phyloP scores from a whole-genome alignment of 768 basidiomycete species.

The Mycena kentingensis region DNA sequence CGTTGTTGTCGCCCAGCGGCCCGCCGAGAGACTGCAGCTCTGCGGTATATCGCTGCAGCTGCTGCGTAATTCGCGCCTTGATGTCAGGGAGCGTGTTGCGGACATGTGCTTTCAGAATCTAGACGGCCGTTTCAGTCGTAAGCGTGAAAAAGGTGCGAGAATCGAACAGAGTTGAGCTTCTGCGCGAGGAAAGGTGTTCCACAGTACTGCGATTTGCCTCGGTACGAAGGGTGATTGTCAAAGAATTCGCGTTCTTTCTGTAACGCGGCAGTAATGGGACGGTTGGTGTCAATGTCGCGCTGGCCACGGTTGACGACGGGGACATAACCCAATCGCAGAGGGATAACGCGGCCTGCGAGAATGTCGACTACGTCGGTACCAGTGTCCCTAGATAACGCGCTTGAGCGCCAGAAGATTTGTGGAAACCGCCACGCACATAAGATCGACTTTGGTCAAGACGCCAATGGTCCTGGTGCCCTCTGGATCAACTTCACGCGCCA shows the following conservation, averaged over 20 bases:
- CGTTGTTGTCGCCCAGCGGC: constrained; percentile 82
- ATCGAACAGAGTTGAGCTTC: constrained; percentile 86
- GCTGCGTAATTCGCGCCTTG: constrained; percentile 91
- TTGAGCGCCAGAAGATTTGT: neutral
- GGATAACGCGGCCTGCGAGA: constrained; percentile 94
- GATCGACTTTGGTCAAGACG: constrained; percentile 96
- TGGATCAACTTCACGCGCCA: constrained; percentile 96
- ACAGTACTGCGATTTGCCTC: constrained; percentile 92
- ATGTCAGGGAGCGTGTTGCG: constrained; percentile 97
- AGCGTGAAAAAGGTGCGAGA: too few species aligned
- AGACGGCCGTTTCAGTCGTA: too few species aligned
- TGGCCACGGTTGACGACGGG: constrained; percentile 99
- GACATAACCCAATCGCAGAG: constrained; percentile 93
- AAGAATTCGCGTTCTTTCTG: constrained; percentile 93
- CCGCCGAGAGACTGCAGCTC: constrained; percentile 89
- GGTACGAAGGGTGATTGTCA: constrained; percentile 91
- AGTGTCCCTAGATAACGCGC: constrained; percentile 67
- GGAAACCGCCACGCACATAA: constrained; percentile 69
- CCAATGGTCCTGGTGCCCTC: constrained; percentile 97
- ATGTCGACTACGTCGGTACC: constrained; percentile 99
- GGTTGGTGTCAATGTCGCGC: constrained; percentile 90
- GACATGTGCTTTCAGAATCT: constrained; percentile 99
- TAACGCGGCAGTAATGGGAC: constrained; percentile 81
- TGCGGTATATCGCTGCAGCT: constrained; percentile 83
- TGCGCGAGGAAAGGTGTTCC: constrained; percentile 96